Percentiles rank a stretch among this genome's conserved stretches.
Conservation (phyloP, 192 early-diverging fungal species). For the Physocladia obscura region DNA sequence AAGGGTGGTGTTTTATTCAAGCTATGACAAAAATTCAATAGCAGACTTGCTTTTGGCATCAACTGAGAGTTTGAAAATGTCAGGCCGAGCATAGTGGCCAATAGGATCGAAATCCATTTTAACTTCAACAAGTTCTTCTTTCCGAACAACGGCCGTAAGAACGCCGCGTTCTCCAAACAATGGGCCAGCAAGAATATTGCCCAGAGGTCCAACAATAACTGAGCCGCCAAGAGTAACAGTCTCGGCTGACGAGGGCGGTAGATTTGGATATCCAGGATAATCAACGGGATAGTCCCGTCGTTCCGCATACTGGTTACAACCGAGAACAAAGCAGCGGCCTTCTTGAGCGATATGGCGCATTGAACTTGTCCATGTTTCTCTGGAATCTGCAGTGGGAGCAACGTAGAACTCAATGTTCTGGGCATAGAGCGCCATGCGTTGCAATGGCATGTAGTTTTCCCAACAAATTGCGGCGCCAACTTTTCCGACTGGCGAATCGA, state of each 20-base stretch:
- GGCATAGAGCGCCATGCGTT: conserved; percentile 15
- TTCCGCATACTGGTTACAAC: conserved; percentile 3
- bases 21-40: too few relatives aligned
- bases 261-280: neutral
- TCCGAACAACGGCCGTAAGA: neutral
- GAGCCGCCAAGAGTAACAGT: neutral
- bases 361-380: neutral
- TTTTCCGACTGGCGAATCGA: neutral
- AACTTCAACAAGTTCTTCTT: neutral
- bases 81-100: neutral
- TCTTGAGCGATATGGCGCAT: conserved; percentile 4
- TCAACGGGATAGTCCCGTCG: neutral
- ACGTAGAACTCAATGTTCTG: conserved; percentile 8
- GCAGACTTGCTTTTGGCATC: neutral
- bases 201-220: neutral
- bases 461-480: conserved; percentile 22
- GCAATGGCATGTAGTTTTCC: conserved; percentile 27
- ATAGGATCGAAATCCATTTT: conserved; percentile 3
- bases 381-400: neutral
- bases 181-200: neutral
- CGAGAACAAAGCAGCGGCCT: neutral
- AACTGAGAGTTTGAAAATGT: neutral
- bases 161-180: neutral
- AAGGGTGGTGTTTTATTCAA: too few relatives aligned
- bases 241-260: neutral